Evolutionary conservation across 768 basidiomycete species (phyloP).

Genomic region (Lentinula raphanica): DNA sequence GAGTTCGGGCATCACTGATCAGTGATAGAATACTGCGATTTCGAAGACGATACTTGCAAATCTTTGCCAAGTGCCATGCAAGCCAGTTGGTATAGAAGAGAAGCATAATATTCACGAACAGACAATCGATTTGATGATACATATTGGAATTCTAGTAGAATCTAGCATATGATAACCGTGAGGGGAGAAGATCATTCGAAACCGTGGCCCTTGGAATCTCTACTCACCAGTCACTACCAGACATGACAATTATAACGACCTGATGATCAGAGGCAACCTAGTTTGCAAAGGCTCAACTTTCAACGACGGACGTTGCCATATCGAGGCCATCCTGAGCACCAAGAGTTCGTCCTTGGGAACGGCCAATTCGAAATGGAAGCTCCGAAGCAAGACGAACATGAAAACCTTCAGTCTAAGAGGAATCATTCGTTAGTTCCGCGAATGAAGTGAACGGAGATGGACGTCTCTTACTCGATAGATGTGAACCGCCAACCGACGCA

Average conservation of each 20-base stretch:
- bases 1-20: too few species aligned
- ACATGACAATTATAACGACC: not conserved
- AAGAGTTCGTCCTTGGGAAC: constrained; percentile 39
- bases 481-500: constrained; percentile 69
- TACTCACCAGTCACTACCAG: too few species aligned
- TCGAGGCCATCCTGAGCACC: not conserved
- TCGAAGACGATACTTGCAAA: too few species aligned
- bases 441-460: not conserved
- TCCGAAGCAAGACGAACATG: constrained; percentile 44
- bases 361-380: constrained; percentile 48
- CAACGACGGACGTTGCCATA: not conserved
- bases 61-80: too few species aligned
- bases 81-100: too few species aligned
- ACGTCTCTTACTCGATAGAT: constrained; percentile 44
- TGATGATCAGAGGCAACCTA: not conserved
- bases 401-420: constrained; percentile 32
- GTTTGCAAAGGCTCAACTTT: not conserved
- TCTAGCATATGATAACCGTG: too few species aligned
- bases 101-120: too few species aligned
- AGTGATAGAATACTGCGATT: too few species aligned
- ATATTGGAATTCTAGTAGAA: too few species aligned
- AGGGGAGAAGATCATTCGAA: too few species aligned
- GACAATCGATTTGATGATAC: too few species aligned
- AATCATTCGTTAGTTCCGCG: not conserved
- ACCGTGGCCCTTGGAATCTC: too few species aligned